These are phyloP conservation scores for Nannochloropsis salina DNA, from an alignment of 108 stramenopile species.

Conservation along the genomic window DNA sequence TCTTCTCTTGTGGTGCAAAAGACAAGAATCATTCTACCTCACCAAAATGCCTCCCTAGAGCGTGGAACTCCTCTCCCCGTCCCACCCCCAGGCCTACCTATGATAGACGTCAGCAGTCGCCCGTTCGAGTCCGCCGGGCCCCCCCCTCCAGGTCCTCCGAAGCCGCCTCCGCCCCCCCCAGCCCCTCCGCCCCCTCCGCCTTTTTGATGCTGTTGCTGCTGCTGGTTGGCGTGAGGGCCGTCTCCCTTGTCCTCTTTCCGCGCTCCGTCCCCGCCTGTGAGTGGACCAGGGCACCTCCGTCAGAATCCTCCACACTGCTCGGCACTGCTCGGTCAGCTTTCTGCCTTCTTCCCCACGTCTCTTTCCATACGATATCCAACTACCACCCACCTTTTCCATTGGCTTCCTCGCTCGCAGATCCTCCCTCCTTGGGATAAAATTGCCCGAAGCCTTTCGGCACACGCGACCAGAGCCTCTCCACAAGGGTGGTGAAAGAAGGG, in stretches of 20 bases:
- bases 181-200: background rate
- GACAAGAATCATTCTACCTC: too few species aligned
- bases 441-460: constrained; percentile 41
- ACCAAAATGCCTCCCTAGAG: too few species aligned
- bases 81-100: background rate
- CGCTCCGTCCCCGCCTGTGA: constrained; percentile 13
- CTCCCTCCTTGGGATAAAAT: constrained; percentile 31
- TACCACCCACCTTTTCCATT: background rate
- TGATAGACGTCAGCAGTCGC: background rate
- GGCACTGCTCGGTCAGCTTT: background rate
- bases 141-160: background rate
- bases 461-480: constrained; percentile 2
- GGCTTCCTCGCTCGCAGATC: background rate
- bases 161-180: background rate
- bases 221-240: background rate
- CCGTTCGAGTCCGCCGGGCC: background rate
- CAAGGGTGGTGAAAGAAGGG: background rate
- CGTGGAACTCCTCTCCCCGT: background rate
- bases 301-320: constrained; percentile 4
- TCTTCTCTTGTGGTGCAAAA: background rate
- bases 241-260: background rate
- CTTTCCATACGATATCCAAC: background rate
- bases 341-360: background rate
- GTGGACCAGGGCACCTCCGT: background rate
- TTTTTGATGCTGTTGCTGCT: background rate